Conservation (phyloP, 768 basidiomycete species). For the Rickenella mellea region DNA sequence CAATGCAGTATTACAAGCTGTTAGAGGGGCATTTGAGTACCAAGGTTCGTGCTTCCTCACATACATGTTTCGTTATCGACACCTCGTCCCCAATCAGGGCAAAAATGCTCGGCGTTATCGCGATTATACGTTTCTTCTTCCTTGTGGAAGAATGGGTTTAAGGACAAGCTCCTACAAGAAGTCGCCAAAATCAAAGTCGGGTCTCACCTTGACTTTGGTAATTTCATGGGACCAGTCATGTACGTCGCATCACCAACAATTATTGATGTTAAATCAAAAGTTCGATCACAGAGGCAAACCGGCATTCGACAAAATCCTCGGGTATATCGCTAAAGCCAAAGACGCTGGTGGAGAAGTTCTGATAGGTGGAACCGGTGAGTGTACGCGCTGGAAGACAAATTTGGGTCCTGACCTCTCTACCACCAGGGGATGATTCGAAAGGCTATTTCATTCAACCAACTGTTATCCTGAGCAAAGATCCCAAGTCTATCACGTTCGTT, state of each 20-base stretch:
- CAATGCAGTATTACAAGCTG: constrained; percentile 83
- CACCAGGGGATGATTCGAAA: constrained; percentile 71
- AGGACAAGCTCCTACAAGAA: constrained; percentile 64
- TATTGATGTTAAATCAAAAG: neutral
- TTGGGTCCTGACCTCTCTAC: neutral
- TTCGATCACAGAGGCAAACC: constrained; percentile 50
- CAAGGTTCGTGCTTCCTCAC: constrained; percentile 44
- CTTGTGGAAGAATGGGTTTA: constrained; percentile 82
- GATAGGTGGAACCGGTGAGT: constrained; percentile 69
- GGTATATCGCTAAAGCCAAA: constrained; percentile 82
- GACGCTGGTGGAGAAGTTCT: constrained; percentile 84
- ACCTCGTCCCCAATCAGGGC: constrained; percentile 36
- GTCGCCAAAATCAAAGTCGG: constrained; percentile 84
- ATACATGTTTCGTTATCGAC: neutral
- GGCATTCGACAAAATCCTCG: constrained; percentile 82
- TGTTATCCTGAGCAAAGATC: constrained; percentile 86
- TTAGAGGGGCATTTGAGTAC: constrained; percentile 92
- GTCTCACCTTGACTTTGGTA: constrained; percentile 57
- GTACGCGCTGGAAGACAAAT: neutral
- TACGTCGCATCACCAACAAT: constrained; percentile 22
- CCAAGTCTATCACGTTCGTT: constrained; percentile 77
- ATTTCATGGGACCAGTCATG: constrained; percentile 98
- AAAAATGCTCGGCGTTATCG: constrained; percentile 95
- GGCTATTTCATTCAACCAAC: constrained; percentile 95
- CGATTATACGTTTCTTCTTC: constrained; percentile 84